Percentiles rank a stretch among this genome's conserved stretches.
Conservation (phyloP, 192 early-diverging fungal species). For the Chytriomyces sp. region DNA sequence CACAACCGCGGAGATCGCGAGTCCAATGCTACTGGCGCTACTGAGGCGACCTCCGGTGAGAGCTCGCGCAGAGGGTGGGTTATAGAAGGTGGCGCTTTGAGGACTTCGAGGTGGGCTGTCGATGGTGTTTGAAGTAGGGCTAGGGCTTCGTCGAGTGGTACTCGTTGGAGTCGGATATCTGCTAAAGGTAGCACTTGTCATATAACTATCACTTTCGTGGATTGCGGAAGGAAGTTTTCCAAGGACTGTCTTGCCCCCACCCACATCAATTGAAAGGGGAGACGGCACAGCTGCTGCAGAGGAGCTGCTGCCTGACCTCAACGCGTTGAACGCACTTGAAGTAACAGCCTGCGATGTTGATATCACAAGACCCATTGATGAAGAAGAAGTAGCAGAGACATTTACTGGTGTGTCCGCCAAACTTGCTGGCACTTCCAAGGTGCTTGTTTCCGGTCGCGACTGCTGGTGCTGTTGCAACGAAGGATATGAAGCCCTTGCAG, state of each 20-base stretch:
- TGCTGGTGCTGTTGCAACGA: not conserved
- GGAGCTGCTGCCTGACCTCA: conserved; percentile 16
- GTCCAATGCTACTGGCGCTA: not conserved
- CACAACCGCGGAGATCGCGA: not conserved
- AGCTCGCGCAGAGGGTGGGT: not conserved
- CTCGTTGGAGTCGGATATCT: not conserved
- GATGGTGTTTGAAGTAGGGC: not conserved
- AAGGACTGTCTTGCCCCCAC: not conserved
- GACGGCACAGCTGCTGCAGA: not conserved
- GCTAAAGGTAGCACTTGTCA: not conserved
- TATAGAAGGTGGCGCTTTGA: not conserved
- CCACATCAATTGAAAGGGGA: conserved; percentile 18
- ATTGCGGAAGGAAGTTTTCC: conserved; percentile 12
- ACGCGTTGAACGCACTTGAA: not conserved
- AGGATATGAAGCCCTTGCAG: too few relatives aligned
- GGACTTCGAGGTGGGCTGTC: conserved; percentile 12
- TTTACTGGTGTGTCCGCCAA: too few relatives aligned
- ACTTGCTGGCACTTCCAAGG: too few relatives aligned
- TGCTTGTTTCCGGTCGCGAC: too few relatives aligned
- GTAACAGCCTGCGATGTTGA: not conserved
- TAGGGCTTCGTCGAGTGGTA: not conserved
- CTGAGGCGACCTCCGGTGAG: not conserved
- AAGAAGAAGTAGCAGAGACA: too few relatives aligned
- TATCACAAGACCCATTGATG: not conserved
- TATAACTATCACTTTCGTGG: too few relatives aligned